Evolutionary conservation across 108 stramenopile genomes (phyloP).

Genomic region (Nitzschia sp.): DNA sequence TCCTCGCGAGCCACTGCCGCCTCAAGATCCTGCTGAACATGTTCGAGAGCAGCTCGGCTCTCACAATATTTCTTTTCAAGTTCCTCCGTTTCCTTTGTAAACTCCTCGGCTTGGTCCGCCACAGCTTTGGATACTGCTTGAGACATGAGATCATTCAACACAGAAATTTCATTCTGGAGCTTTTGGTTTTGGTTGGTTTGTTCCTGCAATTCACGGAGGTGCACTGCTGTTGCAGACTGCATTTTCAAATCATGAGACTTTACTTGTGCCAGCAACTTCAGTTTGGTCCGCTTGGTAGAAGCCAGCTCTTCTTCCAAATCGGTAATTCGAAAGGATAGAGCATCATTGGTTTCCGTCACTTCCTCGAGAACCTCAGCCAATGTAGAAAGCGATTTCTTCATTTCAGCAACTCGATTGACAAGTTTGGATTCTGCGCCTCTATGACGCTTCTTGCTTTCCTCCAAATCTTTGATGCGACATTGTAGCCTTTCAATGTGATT

Average conservation of each 20-base stretch:
- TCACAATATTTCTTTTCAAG: neutral
- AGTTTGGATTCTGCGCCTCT: neutral
- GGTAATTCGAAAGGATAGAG: neutral
- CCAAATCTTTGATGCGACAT: neutral
- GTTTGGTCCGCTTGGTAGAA: neutral
- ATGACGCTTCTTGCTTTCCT: neutral
- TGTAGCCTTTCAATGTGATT: neutral
- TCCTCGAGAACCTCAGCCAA: slow-evolving; percentile 5
- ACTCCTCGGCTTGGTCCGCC: too few relatives aligned
- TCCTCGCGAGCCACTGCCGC: neutral
- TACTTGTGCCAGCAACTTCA: neutral
- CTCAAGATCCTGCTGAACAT: too few relatives aligned
- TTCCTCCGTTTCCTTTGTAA: neutral
- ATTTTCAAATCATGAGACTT: too few relatives aligned
- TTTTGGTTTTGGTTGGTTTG: neutral
- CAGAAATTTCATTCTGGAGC: neutral
- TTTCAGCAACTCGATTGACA: neutral
- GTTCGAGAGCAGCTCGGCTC: neutral
- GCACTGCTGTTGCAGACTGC: too few relatives aligned
- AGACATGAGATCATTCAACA: neutral
- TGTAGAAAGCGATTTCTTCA: slow-evolving; percentile 8
- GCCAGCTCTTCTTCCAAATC: slow-evolving; percentile 9
- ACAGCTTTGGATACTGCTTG: neutral
- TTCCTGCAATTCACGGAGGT: too few relatives aligned
- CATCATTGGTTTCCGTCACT: slow-evolving; percentile 7